Evolutionary conservation across 2,329 filamentous ascomycete species (phyloP).

Genomic region (Paramyrothecium roridum): DNA sequence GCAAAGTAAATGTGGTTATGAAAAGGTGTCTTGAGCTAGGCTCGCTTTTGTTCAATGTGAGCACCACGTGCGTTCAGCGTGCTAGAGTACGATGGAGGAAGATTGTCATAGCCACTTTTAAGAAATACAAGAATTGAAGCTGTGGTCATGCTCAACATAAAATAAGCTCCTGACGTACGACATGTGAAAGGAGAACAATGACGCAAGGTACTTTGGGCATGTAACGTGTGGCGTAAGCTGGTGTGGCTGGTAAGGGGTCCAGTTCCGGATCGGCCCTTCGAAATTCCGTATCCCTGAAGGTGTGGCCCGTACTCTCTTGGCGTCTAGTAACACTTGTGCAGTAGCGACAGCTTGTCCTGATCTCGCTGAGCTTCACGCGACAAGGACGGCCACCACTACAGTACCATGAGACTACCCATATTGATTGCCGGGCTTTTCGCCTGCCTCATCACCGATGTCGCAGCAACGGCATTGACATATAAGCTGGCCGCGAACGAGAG

Average conservation of each 20-base stretch:
- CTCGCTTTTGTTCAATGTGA: background rate
- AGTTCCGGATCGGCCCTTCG: background rate
- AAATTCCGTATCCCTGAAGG: conserved; percentile 16
- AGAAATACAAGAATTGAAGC: background rate
- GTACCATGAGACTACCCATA: conserved; percentile 63
- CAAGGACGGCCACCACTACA: conserved; percentile 16
- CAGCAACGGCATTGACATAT: conserved; percentile 92
- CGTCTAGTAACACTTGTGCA: conserved; percentile 3
- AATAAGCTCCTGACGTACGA: background rate
- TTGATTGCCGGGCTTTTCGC: conserved; percentile 68
- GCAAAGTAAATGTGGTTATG: background rate
- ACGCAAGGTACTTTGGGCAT: background rate
- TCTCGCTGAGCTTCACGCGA: conserved; percentile 20
- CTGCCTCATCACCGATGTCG: conserved; percentile 65
- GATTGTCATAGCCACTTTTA: too few species aligned
- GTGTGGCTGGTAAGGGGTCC: background rate
- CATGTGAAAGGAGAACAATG: background rate
- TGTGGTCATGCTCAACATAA: background rate
- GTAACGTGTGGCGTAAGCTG: background rate
- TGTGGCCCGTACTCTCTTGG: conserved; percentile 19
- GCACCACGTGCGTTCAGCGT: too few species aligned
- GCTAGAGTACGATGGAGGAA: too few species aligned
- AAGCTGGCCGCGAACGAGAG: conserved; percentile 86
- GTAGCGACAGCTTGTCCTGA: conserved; percentile 27
- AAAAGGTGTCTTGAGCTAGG: background rate